Conservation (phyloP, 768 basidiomycete species). For the Tubosaeta sp. region DNA sequence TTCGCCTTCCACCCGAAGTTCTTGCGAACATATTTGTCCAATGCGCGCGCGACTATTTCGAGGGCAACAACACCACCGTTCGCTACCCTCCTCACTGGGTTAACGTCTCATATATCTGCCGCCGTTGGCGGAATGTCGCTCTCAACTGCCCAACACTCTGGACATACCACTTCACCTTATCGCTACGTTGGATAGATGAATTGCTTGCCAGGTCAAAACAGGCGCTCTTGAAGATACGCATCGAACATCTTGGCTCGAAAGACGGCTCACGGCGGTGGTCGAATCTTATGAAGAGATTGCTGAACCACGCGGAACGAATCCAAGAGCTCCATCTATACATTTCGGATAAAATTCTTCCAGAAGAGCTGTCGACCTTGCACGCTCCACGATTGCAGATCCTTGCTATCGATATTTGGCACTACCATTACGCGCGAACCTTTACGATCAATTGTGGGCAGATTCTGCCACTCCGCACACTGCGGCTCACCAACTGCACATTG, state of each 20-base stretch:
- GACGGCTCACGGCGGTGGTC: background rate
- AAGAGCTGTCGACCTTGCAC: background rate
- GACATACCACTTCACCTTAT: background rate
- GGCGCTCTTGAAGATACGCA: constrained; percentile 18
- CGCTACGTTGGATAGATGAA: background rate
- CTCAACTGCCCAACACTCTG: constrained; percentile 26
- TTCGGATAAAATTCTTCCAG: no score
- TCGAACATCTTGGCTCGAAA: no score
- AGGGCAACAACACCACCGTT: background rate
- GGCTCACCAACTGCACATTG: background rate
- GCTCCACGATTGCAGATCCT: background rate
- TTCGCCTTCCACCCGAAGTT: background rate
- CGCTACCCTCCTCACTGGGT: background rate
- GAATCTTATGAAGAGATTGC: background rate
- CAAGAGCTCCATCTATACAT: background rate
- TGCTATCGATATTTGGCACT: background rate
- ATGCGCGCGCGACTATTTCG: background rate
- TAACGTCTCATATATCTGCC: constrained; percentile 9
- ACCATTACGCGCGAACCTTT: background rate
- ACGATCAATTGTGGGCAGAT: background rate
- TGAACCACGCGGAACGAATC: background rate
- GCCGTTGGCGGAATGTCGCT: constrained; percentile 42
- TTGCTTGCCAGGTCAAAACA: constrained; percentile 22
- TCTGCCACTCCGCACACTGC: background rate
- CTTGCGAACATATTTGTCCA: background rate